Evolutionary conservation across 225 moss, liverwort and hornwort species (phyloP), one percentile per base, ranked within the genome.

Genomic region (Neckera pumila): DNA sequence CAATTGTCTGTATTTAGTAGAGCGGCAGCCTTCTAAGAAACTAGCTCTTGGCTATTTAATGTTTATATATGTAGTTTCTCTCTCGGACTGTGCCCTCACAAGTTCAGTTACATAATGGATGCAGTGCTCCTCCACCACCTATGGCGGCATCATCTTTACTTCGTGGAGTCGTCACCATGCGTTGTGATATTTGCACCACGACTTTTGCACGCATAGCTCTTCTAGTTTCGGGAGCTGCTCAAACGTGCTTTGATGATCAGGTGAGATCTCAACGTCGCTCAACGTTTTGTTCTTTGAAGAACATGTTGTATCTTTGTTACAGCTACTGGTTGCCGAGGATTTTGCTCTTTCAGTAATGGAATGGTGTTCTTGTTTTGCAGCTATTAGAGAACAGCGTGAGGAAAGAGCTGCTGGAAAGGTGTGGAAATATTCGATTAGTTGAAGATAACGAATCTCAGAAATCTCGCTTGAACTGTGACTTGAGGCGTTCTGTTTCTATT

Each of bases 221-320:
- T 78, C 91, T 99, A 64, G 97, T 99, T 91, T 99, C 98, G 87
- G 98, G 98, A 88, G 96, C 95, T 92, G 98, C 97, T 75, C 98
- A 99, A 79, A 94, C 97, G 58, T 99, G 98, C 89, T 99, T 99
- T 89, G 98, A 99, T 91, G 97, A 99, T 88, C 95, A 96, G 96
- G 98, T 98, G 45, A 76, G 90, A 90, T 85, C 77, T 81, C 82
- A 45, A 67, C 40, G 7, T 56, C 38, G 47, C 64, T 74, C 40
- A 42, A 14, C 75, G 53, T 89, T 84, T 64, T 87, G 78, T 64
- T 87, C 19, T 62, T 81, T n/a, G 73, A 79, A 74, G 47, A 43
- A 69, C 60, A 53, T 62, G 18, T 74, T 76, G 54, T 56, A 19
- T 76, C 56, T 67, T 34, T 70, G 63, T 66, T 69, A 51, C 69